These are phyloP conservation scores for Trametes cubensis DNA, from an alignment of 768 basidiomycete species.

Conservation along the genomic window DNA sequence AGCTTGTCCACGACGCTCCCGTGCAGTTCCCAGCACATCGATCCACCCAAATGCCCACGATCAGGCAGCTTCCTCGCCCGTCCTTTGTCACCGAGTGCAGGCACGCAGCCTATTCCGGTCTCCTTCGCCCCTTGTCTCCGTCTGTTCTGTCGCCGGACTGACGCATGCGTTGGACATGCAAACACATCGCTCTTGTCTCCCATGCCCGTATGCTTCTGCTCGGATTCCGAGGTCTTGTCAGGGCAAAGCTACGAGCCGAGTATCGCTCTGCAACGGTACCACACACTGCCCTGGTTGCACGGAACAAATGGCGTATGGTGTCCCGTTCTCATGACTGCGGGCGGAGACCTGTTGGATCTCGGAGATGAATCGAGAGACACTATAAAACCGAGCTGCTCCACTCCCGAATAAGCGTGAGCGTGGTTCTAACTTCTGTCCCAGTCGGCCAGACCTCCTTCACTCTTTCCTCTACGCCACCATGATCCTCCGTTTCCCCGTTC, in stretches of 20 bases:
- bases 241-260: neutral
- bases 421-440: neutral
- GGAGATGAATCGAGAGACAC: slow-evolving; percentile 6
- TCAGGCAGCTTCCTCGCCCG: slow-evolving; percentile 15
- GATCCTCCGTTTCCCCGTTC: slow-evolving; percentile 6
- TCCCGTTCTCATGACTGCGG: slow-evolving; percentile 17
- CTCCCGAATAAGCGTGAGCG: slow-evolving; percentile 11
- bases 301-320: slow-evolving; percentile 15
- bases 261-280: neutral
- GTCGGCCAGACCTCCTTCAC: neutral
- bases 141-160: neutral
- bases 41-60: slow-evolving; percentile 16
- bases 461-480: slow-evolving; percentile 4
- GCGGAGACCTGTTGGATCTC: neutral
- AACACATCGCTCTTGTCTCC: neutral
- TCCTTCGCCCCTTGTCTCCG: neutral
- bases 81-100: slow-evolving; percentile 11
- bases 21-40: slow-evolving; percentile 1
- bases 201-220: neutral
- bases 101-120: slow-evolving; percentile 9
- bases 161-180: neutral
- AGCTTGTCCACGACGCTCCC: neutral
- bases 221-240: slow-evolving; percentile 1
- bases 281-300: slow-evolving; percentile 7
- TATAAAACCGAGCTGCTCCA: neutral